These are phyloP conservation scores for Globisporangium carolinianum DNA, from an alignment of 352 stramenopile species.

Conservation along the genomic window DNA sequence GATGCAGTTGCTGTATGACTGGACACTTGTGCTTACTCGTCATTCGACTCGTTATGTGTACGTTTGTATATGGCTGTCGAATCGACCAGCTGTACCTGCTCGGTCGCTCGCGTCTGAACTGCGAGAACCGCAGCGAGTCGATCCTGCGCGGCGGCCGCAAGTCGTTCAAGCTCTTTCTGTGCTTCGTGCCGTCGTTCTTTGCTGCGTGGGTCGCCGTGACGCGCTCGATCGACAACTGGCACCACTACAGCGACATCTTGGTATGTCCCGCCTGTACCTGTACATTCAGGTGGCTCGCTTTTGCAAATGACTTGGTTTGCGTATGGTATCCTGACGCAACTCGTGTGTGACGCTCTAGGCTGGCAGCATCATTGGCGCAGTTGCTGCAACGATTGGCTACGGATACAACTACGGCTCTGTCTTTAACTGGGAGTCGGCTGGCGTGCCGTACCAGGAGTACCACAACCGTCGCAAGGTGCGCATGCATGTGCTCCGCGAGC, in stretches of 20 bases:
- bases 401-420: conserved; percentile 66
- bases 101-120: conserved; percentile 54
- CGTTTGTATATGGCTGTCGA: too few relatives aligned
- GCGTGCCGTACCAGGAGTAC: conserved; percentile 23
- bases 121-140: conserved; percentile 36
- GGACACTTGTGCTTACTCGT: too few relatives aligned
- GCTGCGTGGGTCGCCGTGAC: conserved; percentile 68
- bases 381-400: conserved; percentile 46
- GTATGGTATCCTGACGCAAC: too few relatives aligned
- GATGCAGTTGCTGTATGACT: neutral
- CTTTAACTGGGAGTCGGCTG: conserved; percentile 31
- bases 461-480: conserved; percentile 21
- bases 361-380: conserved; percentile 56
- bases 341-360: conserved; percentile 13
- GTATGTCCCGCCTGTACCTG: conserved; percentile 12
- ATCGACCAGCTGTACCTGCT: conserved; percentile 53
- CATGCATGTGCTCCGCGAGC: conserved; percentile 15
- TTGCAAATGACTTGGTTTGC: neutral
- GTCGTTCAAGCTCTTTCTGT: conserved; percentile 61
- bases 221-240: conserved; percentile 80
- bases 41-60: too few relatives aligned
- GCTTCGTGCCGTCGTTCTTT: conserved; percentile 48
- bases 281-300: neutral
- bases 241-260: conserved; percentile 79
- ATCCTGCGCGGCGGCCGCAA: conserved; percentile 45